Evolutionary conservation across 768 basidiomycete species (phyloP).

Genomic region (Psilocybe tampanensis): DNA sequence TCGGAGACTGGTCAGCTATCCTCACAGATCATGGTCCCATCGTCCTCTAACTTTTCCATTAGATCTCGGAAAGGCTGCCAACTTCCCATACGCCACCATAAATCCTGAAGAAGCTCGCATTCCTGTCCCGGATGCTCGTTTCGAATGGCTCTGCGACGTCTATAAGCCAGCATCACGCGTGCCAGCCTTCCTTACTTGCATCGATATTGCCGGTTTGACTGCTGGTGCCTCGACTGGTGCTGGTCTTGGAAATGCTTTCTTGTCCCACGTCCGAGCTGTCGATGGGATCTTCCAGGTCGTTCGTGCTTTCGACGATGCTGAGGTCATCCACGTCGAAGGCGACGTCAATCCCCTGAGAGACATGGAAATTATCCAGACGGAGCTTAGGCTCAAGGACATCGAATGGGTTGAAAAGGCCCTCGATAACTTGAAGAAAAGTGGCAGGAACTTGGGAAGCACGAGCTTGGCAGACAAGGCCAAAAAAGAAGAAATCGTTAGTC

Average conservation of each 20-base stretch:
- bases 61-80: slow-evolving; percentile 94
- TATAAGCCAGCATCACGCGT: slow-evolving; percentile 91
- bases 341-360: slow-evolving; percentile 95
- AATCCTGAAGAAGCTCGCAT: slow-evolving; percentile 96
- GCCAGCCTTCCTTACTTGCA: slow-evolving; percentile 95
- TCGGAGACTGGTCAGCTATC: slow-evolving; percentile 79
- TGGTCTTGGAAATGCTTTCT: slow-evolving; percentile 95
- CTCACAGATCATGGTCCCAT: neutral
- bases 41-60: slow-evolving; percentile 14
- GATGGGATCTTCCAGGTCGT: slow-evolving; percentile 99
- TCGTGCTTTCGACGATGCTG: slow-evolving; percentile 98
- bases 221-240: slow-evolving; percentile 98
- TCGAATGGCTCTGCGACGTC: slow-evolving; percentile 89
- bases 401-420: slow-evolving; percentile 97
- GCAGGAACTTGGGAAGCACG: slow-evolving; percentile 69
- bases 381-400: slow-evolving; percentile 94
- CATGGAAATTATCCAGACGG: slow-evolving; percentile 96
- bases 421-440: slow-evolving; percentile 74
- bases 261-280: slow-evolving; percentile 96
- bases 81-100: slow-evolving; percentile 96
- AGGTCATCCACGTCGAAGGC: slow-evolving; percentile 98
- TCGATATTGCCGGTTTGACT: slow-evolving; percentile 98
- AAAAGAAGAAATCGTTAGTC: slow-evolving; percentile 90
- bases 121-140: slow-evolving; percentile 90
- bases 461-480: slow-evolving; percentile 91